Base-by-base conservation (phyloP, 768 basidiomycete species). In the Suillus cothurnatus region DNA sequence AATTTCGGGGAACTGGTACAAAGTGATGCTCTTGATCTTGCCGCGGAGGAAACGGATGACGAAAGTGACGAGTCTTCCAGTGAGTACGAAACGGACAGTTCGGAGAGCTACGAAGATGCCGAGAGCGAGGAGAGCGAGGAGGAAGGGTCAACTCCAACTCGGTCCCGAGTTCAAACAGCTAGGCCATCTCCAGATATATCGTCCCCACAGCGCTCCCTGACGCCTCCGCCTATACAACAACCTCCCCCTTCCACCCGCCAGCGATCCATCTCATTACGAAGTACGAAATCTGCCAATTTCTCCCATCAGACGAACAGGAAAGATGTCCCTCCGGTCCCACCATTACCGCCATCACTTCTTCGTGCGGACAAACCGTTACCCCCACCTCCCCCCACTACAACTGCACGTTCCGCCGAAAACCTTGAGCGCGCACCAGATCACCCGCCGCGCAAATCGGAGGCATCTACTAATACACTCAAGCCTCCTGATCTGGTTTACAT, bases 401-500 rank as follows among this genome's bases (percentile, higher is more conserved):
- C 69, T 26, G 50, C 39, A n/a, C 36, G 68, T 2, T 64, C 55
- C 64, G 64, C 1, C 36, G 6, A 70, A 72, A 41, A 64, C 70
- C 34, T 67, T 71, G 76, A 19, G 67, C 19, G 19, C 67, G 50
- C 43, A 55, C 61, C 32, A 47, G 71, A 31, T n/a, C 67, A 64
- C 52, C 57, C 66, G n/a, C 61, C 64, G 55, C 71, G 52, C 70
- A 81, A 78, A 64, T 78, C 78, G 74, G 90, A 85, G 76, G 84
- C 81, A 67, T 74, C 75, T 28, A 66, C 72, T 2, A 76, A 79
- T 52, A 71, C 79, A 9, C 75, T 92, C 52, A 85, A 87, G 68
- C 89, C 91, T 52, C 97, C 97, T 2, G 88, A 92, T 61, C 80
- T 98, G 56, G 78, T 81, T 56, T 84, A 90, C 71, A 86, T 99